A percentile compares a stretch with the other conserved stretches of the same genome.
phyloP scores from a whole-genome alignment of 805 yeast genomes.

The Aciculoconidium aculeatum region DNA sequence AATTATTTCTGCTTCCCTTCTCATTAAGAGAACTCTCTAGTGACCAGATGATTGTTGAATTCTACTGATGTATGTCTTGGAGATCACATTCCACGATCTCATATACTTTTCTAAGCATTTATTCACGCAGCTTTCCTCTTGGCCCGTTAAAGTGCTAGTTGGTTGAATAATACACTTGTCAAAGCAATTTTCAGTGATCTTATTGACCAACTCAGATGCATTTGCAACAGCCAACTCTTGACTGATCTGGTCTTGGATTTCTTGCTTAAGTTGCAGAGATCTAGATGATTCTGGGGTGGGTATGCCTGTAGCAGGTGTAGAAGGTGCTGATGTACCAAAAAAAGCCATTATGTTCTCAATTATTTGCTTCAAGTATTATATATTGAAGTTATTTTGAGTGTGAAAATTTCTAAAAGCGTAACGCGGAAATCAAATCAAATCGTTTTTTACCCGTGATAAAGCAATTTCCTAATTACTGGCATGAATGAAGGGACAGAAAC shows the following conservation, averaged over 20 bases:
- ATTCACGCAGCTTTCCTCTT: constrained; percentile 62
- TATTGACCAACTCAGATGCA: constrained; percentile 81
- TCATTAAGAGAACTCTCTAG: neutral
- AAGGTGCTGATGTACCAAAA: constrained; percentile 10
- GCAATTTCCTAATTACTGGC: neutral
- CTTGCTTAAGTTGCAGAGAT: constrained; percentile 47
- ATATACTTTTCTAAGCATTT: constrained; percentile 83
- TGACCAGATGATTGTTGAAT: constrained; percentile 51
- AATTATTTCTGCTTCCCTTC: constrained; percentile 1
- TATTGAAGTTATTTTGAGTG: too few relatives aligned
- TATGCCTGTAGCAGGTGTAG: constrained; percentile 5
- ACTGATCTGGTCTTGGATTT: constrained; percentile 63
- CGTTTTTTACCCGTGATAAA: neutral
- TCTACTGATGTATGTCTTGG: constrained; percentile 69
- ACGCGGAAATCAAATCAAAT: neutral
- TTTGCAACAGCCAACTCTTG: constrained; percentile 88
- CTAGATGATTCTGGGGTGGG: constrained; percentile 5
- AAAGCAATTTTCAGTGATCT: constrained; percentile 82
- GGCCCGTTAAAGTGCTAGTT: constrained; percentile 38
- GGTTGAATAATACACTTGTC: constrained; percentile 70
- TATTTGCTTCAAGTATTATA: too few relatives aligned
- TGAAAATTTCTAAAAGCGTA: neutral
- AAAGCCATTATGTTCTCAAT: constrained; percentile 12
- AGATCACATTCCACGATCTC: constrained; percentile 85
- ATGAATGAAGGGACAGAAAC: neutral